Percentiles rank a stretch among this genome's conserved stretches.
Evolutionary conservation across 352 stramenopile genomes (phyloP).

Genomic region (Phytophthora vignae): DNA sequence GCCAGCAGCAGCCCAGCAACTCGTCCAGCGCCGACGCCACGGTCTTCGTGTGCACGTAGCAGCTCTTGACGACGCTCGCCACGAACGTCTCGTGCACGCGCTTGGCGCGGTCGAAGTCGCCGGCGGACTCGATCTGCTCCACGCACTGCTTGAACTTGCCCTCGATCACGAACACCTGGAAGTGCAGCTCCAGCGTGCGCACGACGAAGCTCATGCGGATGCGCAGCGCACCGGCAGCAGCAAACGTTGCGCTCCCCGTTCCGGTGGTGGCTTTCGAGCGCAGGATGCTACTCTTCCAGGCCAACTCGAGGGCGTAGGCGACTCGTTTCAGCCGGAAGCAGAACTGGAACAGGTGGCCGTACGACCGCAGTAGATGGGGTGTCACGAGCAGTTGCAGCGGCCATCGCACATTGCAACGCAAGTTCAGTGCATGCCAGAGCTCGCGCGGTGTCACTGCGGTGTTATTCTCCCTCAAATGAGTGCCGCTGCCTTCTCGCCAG

Average conservation of each 20-base stretch:
- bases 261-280: conserved; percentile 34
- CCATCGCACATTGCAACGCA: conserved; percentile 66
- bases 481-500: conserved; percentile 25
- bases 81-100: conserved; percentile 77
- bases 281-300: conserved; percentile 63
- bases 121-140: conserved; percentile 50
- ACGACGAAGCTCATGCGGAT: conserved; percentile 82
- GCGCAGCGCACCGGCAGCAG: conserved; percentile 52
- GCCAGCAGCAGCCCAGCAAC: conserved; percentile 70
- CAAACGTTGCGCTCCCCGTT: conserved; percentile 15
- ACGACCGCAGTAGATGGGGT: conserved; percentile 59
- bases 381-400: conserved; percentile 76
- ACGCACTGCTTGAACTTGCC: conserved; percentile 66
- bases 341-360: conserved; percentile 82
- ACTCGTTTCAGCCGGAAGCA: conserved; percentile 83
- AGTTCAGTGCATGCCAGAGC: conserved; percentile 62
- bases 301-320: conserved; percentile 65
- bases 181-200: conserved; percentile 75
- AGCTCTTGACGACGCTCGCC: conserved; percentile 68
- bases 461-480: conserved; percentile 46
- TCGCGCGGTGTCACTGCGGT: conserved; percentile 52
- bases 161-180: conserved; percentile 85
- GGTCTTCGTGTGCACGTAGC: conserved; percentile 75
- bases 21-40: conserved; percentile 67
- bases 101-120: conserved; percentile 79